phyloP scores from a whole-genome alignment of 2,329 filamentous ascomycete genomes.

The Leptographium lundbergii region DNA sequence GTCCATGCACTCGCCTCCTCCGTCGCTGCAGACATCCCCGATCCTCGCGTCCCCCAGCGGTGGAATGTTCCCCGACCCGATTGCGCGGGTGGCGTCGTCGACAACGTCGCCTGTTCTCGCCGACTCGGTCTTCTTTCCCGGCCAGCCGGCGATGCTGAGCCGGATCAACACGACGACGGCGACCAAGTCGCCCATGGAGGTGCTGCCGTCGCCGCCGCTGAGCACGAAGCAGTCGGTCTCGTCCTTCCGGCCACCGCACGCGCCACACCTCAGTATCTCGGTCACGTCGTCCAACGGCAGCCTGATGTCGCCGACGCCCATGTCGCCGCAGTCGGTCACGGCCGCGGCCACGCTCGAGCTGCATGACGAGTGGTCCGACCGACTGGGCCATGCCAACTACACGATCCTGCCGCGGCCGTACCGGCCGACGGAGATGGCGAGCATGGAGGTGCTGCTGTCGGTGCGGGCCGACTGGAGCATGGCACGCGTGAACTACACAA shows the following conservation, averaged over 20 bases:
- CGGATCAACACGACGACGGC: constrained; percentile 13
- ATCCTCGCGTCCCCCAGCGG: background rate
- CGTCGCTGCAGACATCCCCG: constrained; percentile 60
- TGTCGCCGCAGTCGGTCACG: constrained; percentile 10
- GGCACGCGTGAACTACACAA: constrained; percentile 76
- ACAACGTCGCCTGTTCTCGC: background rate
- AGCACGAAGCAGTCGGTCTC: constrained; percentile 66
- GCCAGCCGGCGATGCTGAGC: constrained; percentile 14
- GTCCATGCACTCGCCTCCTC: constrained; percentile 53
- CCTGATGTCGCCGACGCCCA: constrained; percentile 17
- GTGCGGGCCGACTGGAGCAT: constrained; percentile 71
- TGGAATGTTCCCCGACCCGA: background rate
- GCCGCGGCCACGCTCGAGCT: constrained; percentile 37
- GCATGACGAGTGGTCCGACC: constrained; percentile 71
- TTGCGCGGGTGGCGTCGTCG: background rate
- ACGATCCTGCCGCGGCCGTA: constrained; percentile 78
- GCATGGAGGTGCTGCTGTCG: constrained; percentile 43
- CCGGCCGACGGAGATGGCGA: constrained; percentile 42
- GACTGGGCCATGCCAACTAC: constrained; percentile 87
- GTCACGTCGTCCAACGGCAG: constrained; percentile 27
- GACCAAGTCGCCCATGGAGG: background rate
- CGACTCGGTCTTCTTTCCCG: background rate
- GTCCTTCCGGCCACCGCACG: constrained; percentile 55
- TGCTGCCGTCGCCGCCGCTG: constrained; percentile 53
- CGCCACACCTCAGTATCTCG: constrained; percentile 50